phyloP scores from a whole-genome alignment of 768 basidiomycete genomes.

The Phaeolepiota aurea region DNA sequence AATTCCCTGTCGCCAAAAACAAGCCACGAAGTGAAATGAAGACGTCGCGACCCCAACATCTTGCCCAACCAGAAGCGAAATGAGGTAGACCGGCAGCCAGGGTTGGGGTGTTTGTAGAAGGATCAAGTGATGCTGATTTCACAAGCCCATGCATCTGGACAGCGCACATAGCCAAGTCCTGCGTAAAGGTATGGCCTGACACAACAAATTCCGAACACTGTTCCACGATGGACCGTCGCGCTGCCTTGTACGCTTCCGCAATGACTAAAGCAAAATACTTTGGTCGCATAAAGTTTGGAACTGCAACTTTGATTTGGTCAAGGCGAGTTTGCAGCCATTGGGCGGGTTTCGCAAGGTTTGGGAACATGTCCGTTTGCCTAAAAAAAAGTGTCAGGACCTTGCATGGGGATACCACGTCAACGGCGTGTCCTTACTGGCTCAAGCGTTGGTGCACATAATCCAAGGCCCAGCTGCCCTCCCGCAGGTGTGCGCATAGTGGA shows the following conservation, averaged over 20 bases:
- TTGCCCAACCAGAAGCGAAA: constrained; percentile 88
- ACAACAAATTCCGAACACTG: constrained; percentile 84
- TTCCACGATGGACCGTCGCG: constrained; percentile 74
- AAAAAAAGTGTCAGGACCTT: constrained; percentile 5
- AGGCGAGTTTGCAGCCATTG: constrained; percentile 88
- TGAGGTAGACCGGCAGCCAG: constrained; percentile 95
- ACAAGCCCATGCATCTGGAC: constrained; percentile 91
- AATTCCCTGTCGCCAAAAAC: constrained; percentile 90
- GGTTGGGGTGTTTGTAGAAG: constrained; percentile 59
- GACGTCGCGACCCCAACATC: constrained; percentile 94
- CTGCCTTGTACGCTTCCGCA: constrained; percentile 88
- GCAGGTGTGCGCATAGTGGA: constrained; percentile 78
- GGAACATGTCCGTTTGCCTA: constrained; percentile 56
- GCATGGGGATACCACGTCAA: neutral
- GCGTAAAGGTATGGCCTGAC: constrained; percentile 82
- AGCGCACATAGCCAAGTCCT: constrained; percentile 78
- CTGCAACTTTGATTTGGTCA: constrained; percentile 62
- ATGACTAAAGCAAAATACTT: constrained; percentile 94
- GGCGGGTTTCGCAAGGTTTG: constrained; percentile 61
- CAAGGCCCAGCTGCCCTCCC: constrained; percentile 86
- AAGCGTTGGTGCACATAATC: constrained; percentile 78
- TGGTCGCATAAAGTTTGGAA: constrained; percentile 85
- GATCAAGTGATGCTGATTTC: constrained; percentile 83
- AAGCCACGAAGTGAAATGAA: constrained; percentile 92
- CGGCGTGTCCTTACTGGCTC: constrained; percentile 42